A percentile compares a stretch with the other conserved stretches of the same genome.
Conservation (phyloP, 2,329 filamentous ascomycete genomes). For the Fusarium kyushuense region DNA sequence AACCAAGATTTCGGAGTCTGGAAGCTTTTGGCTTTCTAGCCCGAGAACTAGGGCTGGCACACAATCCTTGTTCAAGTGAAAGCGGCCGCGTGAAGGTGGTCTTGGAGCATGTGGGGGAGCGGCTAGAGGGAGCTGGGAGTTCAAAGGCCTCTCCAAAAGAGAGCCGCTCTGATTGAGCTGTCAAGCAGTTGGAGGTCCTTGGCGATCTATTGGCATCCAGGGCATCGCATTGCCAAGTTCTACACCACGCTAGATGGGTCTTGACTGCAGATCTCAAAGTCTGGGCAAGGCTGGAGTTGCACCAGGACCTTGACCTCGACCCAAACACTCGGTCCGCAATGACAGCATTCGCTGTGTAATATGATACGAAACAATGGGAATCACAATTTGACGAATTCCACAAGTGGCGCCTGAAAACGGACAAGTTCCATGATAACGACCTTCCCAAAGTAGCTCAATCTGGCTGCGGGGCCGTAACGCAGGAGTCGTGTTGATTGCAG, state of each 20-base stretch:
- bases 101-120: slow-evolving; percentile 28
- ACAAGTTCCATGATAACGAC: slow-evolving; percentile 32
- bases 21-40: slow-evolving; percentile 49
- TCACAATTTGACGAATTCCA: slow-evolving; percentile 13
- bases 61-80: slow-evolving; percentile 15
- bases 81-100: slow-evolving; percentile 6
- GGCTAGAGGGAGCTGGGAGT: slow-evolving; percentile 5
- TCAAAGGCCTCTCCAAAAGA: slow-evolving; percentile 9
- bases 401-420: neutral
- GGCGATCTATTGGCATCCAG: slow-evolving; percentile 22
- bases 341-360: slow-evolving; percentile 15
- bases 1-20: slow-evolving; percentile 24
- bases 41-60: neutral
- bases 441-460: slow-evolving; percentile 43
- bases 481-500: slow-evolving; percentile 16
- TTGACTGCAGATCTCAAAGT: slow-evolving; percentile 36
- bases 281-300: slow-evolving; percentile 32
- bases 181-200: slow-evolving; percentile 11
- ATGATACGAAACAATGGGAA: neutral
- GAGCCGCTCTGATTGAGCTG: neutral
- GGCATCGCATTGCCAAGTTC: slow-evolving; percentile 43
- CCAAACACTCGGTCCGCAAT: slow-evolving; percentile 23
- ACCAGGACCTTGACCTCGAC: slow-evolving; percentile 6
- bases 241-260: slow-evolving; percentile 10
- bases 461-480: slow-evolving; percentile 24